Percentiles rank a stretch among this genome's conserved stretches.
Evolutionary conservation across 441 rosid species (phyloP).

Genomic region (Brassica balearica): DNA sequence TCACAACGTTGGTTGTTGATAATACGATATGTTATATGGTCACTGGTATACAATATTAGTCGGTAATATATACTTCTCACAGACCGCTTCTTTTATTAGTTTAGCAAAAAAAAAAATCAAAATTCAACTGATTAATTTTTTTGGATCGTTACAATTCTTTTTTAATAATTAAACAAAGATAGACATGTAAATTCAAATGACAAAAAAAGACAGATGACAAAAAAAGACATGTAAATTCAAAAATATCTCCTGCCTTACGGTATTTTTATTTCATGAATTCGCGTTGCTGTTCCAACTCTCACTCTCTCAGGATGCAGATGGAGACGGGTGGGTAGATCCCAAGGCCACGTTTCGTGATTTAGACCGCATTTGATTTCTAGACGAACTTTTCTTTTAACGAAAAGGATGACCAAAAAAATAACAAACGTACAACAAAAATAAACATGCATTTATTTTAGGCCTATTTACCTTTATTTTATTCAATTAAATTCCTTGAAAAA

Average conservation of each 20-base stretch:
- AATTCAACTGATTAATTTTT: not conserved
- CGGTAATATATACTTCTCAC: not conserved
- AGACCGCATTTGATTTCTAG: constrained; percentile 2
- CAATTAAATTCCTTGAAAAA: not conserved
- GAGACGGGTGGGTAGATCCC: not conserved
- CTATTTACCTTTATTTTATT: not conserved
- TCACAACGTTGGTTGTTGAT: not conserved
- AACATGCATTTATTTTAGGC: not conserved
- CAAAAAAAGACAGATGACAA: no score
- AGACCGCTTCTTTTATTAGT: not conserved
- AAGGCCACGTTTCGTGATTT: constrained; percentile 13
- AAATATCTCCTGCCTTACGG: no score
- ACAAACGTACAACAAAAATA: not conserved
- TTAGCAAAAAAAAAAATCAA: no score
- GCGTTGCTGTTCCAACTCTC: not conserved
- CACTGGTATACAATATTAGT: not conserved
- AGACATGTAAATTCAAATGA: no score
- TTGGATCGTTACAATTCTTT: no score
- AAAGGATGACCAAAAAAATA: not conserved
- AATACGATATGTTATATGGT: not conserved
- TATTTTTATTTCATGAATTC: not conserved
- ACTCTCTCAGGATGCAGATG: not conserved
- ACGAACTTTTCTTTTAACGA: not conserved
- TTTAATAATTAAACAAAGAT: not conserved
- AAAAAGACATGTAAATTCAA: no score